Conservation (phyloP, 2,329 filamentous ascomycete species). For the Talaromyces funiculosus region DNA sequence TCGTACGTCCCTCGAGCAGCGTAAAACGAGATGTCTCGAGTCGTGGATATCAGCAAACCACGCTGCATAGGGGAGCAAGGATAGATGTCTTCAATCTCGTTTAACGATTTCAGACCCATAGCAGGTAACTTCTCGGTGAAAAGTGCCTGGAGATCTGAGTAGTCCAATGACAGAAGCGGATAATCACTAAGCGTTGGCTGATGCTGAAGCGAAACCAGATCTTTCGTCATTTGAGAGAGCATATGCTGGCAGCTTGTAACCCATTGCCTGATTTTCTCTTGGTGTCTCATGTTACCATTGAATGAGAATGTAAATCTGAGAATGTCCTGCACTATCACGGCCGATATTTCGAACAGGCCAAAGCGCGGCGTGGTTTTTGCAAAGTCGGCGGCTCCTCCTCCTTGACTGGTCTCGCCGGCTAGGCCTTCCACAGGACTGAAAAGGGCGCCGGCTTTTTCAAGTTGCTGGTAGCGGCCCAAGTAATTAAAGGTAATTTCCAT, state of each 20-base stretch:
- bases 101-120: slow-evolving; percentile 27
- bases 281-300: slow-evolving; percentile 45
- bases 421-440: slow-evolving; percentile 41
- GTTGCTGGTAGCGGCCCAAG: slow-evolving; percentile 36
- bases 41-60: slow-evolving; percentile 40
- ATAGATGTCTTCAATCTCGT: slow-evolving; percentile 36
- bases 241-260: slow-evolving; percentile 33
- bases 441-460: slow-evolving; percentile 42
- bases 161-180: slow-evolving; percentile 41
- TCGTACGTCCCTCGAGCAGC: slow-evolving; percentile 36
- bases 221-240: slow-evolving; percentile 26
- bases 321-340: slow-evolving; percentile 42
- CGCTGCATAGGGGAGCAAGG: slow-evolving; percentile 39
- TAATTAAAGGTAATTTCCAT: slow-evolving; percentile 43
- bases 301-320: slow-evolving; percentile 49
- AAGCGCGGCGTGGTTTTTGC: slow-evolving; percentile 42
- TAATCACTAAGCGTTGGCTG: slow-evolving; percentile 40
- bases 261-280: slow-evolving; percentile 41
- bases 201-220: slow-evolving; percentile 22
- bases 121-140: slow-evolving; percentile 31
- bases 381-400: slow-evolving; percentile 43
- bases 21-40: slow-evolving; percentile 38
- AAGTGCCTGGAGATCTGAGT: slow-evolving; percentile 37
- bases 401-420: slow-evolving; percentile 42
- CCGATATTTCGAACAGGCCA: slow-evolving; percentile 49